Conservation (phyloP, 129 eudicot genomes). For the Saussurea involucrata region DNA sequence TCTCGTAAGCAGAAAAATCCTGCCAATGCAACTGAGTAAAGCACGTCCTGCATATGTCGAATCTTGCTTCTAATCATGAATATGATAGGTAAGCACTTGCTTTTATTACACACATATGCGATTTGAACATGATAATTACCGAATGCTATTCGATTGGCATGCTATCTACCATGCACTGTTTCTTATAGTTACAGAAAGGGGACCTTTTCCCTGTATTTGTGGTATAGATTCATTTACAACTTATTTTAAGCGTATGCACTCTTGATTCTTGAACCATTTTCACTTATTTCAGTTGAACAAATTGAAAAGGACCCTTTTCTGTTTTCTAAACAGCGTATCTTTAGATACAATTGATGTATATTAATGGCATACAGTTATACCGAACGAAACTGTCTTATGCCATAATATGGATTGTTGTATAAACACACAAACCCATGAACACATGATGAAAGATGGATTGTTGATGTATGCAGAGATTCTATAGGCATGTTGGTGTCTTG, state of each 20-base stretch:
- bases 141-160: not conserved
- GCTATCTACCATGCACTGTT: conserved; percentile 2
- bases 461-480: not conserved
- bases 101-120: not conserved
- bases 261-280: no score
- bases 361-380: no score
- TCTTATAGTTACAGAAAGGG: not conserved
- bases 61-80: not conserved
- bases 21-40: conserved; percentile 25
- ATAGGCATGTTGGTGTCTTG: conserved; percentile 9
- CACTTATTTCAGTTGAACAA: no score
- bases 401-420: not conserved
- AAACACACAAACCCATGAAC: not conserved
- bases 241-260: no score
- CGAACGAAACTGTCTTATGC: not conserved
- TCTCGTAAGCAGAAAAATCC: conserved; percentile 42
- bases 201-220: no score
- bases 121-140: not conserved
- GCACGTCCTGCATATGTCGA: not conserved
- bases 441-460: not conserved
- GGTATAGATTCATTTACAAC: no score
- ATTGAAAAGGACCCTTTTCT: not conserved
- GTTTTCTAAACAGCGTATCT: no score
- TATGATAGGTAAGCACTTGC: not conserved
- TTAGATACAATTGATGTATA: no score